phyloP scores from a whole-genome alignment of 768 basidiomycete genomes.

The Chiua virens region DNA sequence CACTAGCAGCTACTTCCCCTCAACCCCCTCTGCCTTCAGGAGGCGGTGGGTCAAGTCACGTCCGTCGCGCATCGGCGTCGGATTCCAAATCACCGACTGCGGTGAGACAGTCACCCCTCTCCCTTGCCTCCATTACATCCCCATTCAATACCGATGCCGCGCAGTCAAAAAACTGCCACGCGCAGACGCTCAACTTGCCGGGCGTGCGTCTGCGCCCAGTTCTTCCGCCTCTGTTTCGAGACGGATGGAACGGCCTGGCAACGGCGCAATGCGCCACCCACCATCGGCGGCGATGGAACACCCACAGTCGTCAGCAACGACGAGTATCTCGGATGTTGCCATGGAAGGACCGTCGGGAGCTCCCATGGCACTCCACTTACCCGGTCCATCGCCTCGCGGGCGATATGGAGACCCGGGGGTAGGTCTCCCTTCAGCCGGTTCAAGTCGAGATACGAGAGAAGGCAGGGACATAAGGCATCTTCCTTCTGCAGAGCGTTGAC shows the following conservation, averaged over 20 bases:
- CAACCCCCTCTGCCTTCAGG: constrained; percentile 13
- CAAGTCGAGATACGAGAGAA: constrained; percentile 38
- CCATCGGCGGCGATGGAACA: constrained; percentile 25
- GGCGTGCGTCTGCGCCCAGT: constrained; percentile 77
- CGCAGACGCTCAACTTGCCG: constrained; percentile 72
- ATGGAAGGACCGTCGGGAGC: constrained; percentile 30
- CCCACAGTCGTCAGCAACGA: constrained; percentile 18
- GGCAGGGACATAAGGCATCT: constrained; percentile 31
- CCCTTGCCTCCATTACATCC: constrained; percentile 41
- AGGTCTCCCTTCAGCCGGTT: constrained; percentile 19
- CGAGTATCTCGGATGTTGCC: constrained; percentile 25
- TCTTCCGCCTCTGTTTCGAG: constrained; percentile 20
- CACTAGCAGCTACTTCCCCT: constrained; percentile 15
- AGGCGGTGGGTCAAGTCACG: constrained; percentile 20
- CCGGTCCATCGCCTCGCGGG: constrained; percentile 30
- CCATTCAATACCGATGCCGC: constrained; percentile 35
- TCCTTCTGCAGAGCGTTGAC: constrained; percentile 28
- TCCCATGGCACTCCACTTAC: constrained; percentile 35
- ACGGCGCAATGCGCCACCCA: constrained; percentile 39
- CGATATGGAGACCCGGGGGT: constrained; percentile 37
- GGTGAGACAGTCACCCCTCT: constrained; percentile 38
- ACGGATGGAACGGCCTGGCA: constrained; percentile 35
- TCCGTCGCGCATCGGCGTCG: constrained; percentile 29
- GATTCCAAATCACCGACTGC: constrained; percentile 33
- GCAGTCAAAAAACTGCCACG: constrained; percentile 74